These are phyloP conservation scores for Lactarius psammicola DNA, from an alignment of 768 basidiomycete species.

Conservation along the genomic window DNA sequence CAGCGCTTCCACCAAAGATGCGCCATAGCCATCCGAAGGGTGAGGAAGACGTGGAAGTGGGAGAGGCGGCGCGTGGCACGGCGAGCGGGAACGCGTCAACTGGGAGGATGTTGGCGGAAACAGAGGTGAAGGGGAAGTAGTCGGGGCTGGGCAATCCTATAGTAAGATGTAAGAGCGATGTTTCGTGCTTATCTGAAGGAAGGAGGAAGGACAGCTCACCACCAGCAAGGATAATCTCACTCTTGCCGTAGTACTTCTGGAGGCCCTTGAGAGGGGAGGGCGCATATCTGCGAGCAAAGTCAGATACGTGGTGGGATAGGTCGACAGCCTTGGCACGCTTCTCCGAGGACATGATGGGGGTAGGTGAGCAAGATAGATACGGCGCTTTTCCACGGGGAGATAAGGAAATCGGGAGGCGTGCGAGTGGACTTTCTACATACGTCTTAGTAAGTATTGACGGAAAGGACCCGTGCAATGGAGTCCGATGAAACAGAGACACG, in stretches of 20 bases:
- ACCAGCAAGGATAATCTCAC: slow-evolving; percentile 63
- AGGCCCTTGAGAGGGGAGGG: slow-evolving; percentile 65
- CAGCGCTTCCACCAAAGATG: slow-evolving; percentile 40
- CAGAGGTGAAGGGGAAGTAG: slow-evolving; percentile 66
- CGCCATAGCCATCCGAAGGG: slow-evolving; percentile 59
- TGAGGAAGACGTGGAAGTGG: slow-evolving; percentile 28
- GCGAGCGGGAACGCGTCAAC: slow-evolving; percentile 50
- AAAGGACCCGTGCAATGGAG: background rate
- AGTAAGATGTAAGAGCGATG: background rate
- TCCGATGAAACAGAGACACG: background rate
- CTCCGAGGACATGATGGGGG: slow-evolving; percentile 34
- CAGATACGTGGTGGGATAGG: slow-evolving; percentile 71
- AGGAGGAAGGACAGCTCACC: slow-evolving; percentile 43
- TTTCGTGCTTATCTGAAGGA: background rate
- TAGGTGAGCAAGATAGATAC: background rate
- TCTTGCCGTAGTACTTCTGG: slow-evolving; percentile 57
- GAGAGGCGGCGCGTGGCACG: slow-evolving; percentile 21
- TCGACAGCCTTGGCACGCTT: slow-evolving; percentile 53
- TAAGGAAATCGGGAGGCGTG: background rate
- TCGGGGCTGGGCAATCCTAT: slow-evolving; percentile 63
- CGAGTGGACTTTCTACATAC: background rate
- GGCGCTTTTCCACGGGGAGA: too few species aligned
- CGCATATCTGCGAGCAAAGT: slow-evolving; percentile 46
- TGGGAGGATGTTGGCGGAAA: slow-evolving; percentile 55
- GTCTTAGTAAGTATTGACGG: too few species aligned